Evolutionary conservation across 306 rosid genomes (phyloP).

Genomic region (Trifolium fragiferum): DNA sequence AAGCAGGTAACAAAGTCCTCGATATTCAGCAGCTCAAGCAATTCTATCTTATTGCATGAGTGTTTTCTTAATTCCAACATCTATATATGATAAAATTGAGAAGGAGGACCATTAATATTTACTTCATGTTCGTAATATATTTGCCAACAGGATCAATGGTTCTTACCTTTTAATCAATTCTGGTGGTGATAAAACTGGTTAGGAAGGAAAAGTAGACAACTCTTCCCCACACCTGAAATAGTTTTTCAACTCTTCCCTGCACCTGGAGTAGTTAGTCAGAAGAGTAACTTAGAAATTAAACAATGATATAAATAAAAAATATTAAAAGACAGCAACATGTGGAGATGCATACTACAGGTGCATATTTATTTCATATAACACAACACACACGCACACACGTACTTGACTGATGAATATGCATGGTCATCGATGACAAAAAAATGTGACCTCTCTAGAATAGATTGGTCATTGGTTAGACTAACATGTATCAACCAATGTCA

Average conservation of each 20-base stretch:
- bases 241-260: too few relatives aligned
- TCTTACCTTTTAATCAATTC: background rate
- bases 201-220: slow-evolving; percentile 86
- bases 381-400: too few relatives aligned
- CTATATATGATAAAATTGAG: too few relatives aligned
- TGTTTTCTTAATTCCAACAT: too few relatives aligned
- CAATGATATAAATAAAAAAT: background rate
- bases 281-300: background rate
- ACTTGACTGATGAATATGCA: too few relatives aligned
- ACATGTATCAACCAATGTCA: background rate
- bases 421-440: background rate
- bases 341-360: background rate
- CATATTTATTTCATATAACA: background rate
- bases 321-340: background rate
- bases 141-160: slow-evolving; percentile 21
- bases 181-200: slow-evolving; percentile 76
- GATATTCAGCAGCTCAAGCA: too few relatives aligned
- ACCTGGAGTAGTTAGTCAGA: slow-evolving; percentile 27
- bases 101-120: too few relatives aligned
- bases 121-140: background rate
- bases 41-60: too few relatives aligned
- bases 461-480: background rate
- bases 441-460: background rate
- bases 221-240: slow-evolving; percentile 84
- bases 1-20: too few relatives aligned